phyloP scores from a whole-genome alignment of 2,329 filamentous ascomycete genomes.

The Thyridium curvatum region DNA sequence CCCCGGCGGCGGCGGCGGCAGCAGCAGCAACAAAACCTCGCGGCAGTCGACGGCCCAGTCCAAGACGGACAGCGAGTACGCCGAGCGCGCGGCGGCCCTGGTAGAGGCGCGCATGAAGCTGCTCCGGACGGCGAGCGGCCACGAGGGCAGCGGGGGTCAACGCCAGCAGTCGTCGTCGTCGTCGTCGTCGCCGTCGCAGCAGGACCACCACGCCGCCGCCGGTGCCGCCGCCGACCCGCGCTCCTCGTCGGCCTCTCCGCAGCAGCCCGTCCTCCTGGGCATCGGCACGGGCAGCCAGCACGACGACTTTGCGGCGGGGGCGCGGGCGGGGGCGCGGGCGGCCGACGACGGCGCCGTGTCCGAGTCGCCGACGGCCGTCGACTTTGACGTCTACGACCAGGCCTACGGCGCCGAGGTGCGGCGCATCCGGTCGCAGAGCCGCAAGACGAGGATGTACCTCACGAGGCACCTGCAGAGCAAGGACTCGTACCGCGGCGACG shows the following conservation, averaged over 20 bases:
- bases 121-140: slow-evolving; percentile 20
- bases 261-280: slow-evolving; percentile 62
- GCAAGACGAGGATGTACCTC: slow-evolving; percentile 37
- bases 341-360: slow-evolving; percentile 59
- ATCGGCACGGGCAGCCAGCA: slow-evolving; percentile 65
- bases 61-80: slow-evolving; percentile 8
- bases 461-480: slow-evolving; percentile 41
- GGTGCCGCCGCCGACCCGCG: too few species aligned
- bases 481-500: slow-evolving; percentile 29
- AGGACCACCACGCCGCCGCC: too few species aligned
- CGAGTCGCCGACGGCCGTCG: slow-evolving; percentile 77
- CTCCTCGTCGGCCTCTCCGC: too few species aligned
- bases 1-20: not conserved
- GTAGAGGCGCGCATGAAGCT: slow-evolving; percentile 39
- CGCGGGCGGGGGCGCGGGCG: too few species aligned
- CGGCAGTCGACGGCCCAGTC: not conserved
- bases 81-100: slow-evolving; percentile 41
- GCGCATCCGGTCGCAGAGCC: slow-evolving; percentile 48
- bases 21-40: slow-evolving; percentile 2
- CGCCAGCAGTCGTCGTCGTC: too few species aligned
- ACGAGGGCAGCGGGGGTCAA: slow-evolving; percentile 44
- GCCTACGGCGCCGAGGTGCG: slow-evolving; percentile 81
- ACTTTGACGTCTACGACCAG: slow-evolving; percentile 82
- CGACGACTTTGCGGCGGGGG: slow-evolving; percentile 35
- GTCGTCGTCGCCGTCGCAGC: too few species aligned